Percentiles rank a stretch among this genome's conserved stretches.
These are phyloP conservation scores for Crucibulum laeve DNA, from an alignment of 768 basidiomycete species.

Conservation along the genomic window DNA sequence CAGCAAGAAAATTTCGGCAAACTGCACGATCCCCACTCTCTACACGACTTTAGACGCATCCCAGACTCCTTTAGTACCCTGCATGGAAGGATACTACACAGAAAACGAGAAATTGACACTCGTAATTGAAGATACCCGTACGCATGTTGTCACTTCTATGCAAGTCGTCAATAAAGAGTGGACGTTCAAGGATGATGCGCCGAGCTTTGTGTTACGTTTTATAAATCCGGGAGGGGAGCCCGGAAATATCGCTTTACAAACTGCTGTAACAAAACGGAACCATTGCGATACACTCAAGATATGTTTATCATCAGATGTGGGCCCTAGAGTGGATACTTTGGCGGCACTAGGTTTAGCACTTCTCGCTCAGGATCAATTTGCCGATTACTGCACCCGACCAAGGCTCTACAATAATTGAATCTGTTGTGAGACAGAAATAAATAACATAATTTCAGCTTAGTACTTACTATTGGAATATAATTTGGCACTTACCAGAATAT, in stretches of 20 bases:
- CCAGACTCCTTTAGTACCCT: background rate
- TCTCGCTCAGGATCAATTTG: constrained; percentile 5
- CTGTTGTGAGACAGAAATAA: too few species aligned
- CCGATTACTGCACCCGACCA: constrained; percentile 4
- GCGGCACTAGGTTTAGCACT: constrained; percentile 7
- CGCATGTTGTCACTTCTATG: constrained; percentile 1
- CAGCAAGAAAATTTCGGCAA: background rate
- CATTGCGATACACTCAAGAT: constrained; percentile 11
- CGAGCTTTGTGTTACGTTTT: constrained; percentile 8
- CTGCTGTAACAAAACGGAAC: constrained; percentile 11
- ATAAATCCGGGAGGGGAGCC: background rate
- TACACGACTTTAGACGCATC: background rate
- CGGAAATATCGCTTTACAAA: constrained; percentile 7
- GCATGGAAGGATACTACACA: background rate
- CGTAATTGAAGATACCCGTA: background rate
- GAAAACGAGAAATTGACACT: background rate
- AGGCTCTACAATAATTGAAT: constrained; percentile 1
- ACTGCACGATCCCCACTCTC: background rate
- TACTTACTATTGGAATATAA: too few species aligned
- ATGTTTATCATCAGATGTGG: constrained; percentile 4
- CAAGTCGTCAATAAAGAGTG: constrained; percentile 8
- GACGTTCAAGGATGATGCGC: constrained; percentile 10
- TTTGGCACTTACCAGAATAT: too few species aligned
- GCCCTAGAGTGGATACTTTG: constrained; percentile 3
- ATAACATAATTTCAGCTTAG: too few species aligned